Evolutionary conservation across 371 early-diverging fungal species (phyloP), one percentile per base, ranked within the genome.

Genomic region (Lichtheimia ramosa): DNA sequence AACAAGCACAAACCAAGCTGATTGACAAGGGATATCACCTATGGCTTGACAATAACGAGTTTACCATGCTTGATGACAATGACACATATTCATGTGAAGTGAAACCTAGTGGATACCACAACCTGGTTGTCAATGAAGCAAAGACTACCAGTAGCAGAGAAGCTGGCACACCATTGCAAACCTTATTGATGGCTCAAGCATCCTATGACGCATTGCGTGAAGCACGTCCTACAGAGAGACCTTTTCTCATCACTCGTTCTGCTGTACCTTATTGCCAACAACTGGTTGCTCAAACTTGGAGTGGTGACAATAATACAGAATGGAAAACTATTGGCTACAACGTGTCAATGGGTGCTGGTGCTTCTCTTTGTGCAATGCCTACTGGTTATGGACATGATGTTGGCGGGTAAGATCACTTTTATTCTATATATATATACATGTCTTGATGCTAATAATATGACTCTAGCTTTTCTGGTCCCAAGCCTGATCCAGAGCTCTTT

Each of bases 21-120:
- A 64, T 87, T 2, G 74, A 79, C 4, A 59, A 77, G 20, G 88
- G 88, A 0, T 78, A 75, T 54, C 71, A 73, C n/a, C 62, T 79
- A 10, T 87, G 88, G 88, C 73, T 86, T 24, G 85, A 87, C 59
- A 87, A 85, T 62, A 87, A 87, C 59, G 86, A 85, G 55, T 83
- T 83, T 48, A 62, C 71, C 10, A 56, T 84, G 34, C 69, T 75
- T 8, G 82, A 87, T 60, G 84, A 84, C 56, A 50, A 62, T 1
- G 48, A 61, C 42, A 67, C 64, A 0, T 69, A 64, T 54, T 69
- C 77, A 13, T 62, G 71, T 20, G 50, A 74, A 15, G 62, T 71
- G 3, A 18, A 24, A 3, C 71, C 71, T 25, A 40, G 68, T 24
- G 13, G 49, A 8, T 62, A 48, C 24, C 34, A 49, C 3, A 43